phyloP scores from a whole-genome alignment of 495 filamentous ascomycete species.

The Aspergillus heteromorphus region DNA sequence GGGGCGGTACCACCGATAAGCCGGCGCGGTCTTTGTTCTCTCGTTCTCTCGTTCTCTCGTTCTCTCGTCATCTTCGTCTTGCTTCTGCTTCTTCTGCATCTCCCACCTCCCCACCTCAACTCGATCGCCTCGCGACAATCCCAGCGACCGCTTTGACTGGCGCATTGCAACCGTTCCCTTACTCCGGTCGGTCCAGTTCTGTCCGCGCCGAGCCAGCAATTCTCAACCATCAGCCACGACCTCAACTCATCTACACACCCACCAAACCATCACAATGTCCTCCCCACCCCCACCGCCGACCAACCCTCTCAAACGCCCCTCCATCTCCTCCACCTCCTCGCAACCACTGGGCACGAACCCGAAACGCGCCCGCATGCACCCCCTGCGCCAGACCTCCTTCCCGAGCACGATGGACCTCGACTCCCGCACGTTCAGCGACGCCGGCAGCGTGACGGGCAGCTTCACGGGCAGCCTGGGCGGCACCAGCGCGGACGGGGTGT shows the following conservation, averaged over 20 bases:
- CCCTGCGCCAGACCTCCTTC: constrained; percentile 86
- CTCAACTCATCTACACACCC: neutral
- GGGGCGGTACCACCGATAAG: constrained; percentile 11
- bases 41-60: neutral
- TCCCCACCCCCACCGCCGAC: constrained; percentile 35
- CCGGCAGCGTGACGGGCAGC: constrained; percentile 64
- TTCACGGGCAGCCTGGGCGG: constrained; percentile 49
- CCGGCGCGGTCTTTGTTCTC: neutral
- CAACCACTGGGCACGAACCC: constrained; percentile 27
- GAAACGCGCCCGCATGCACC: constrained; percentile 52
- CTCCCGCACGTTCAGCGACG: constrained; percentile 62
- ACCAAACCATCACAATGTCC: constrained; percentile 35
- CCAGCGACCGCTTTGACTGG: neutral
- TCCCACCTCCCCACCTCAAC: neutral
- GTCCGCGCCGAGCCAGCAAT: neutral
- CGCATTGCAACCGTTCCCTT: neutral
- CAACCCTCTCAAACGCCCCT: constrained; percentile 41
- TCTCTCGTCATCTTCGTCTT: neutral
- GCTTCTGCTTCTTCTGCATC: neutral
- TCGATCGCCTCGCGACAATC: neutral
- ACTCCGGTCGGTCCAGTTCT: neutral
- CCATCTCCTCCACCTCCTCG: constrained; percentile 36
- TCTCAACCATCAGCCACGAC: neutral
- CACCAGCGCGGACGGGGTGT: constrained; percentile 45
- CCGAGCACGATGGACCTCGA: constrained; percentile 49